These are phyloP conservation scores for Epichloe bromicola DNA, from an alignment of 2,329 filamentous ascomycete species.

Conservation along the genomic window DNA sequence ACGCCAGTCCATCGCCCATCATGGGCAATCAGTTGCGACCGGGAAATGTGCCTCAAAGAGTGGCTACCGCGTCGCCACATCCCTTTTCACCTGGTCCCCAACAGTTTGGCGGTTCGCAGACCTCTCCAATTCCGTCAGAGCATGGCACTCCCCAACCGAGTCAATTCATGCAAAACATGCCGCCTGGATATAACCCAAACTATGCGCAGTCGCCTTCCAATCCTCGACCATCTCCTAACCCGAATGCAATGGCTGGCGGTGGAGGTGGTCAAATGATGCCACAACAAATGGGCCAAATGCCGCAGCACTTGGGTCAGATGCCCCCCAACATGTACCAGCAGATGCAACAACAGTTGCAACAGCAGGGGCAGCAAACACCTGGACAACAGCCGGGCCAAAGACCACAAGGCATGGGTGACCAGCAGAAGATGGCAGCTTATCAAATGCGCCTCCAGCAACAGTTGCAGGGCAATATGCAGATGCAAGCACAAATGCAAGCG, in stretches of 20 bases:
- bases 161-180: slow-evolving; percentile 51
- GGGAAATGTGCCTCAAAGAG: slow-evolving; percentile 60
- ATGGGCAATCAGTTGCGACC: slow-evolving; percentile 69
- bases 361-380: slow-evolving; percentile 43
- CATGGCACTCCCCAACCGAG: slow-evolving; percentile 65
- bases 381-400: slow-evolving; percentile 43
- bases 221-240: slow-evolving; percentile 40
- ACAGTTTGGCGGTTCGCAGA: slow-evolving; percentile 52
- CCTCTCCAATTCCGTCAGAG: slow-evolving; percentile 66
- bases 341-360: slow-evolving; percentile 28
- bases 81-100: slow-evolving; percentile 70
- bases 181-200: slow-evolving; percentile 44
- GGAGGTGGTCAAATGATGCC: slow-evolving; percentile 37
- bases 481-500: slow-evolving; percentile 38
- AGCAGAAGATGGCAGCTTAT: slow-evolving; percentile 63
- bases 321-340: slow-evolving; percentile 31
- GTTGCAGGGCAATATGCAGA: slow-evolving; percentile 43
- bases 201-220: slow-evolving; percentile 46
- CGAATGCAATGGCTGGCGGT: slow-evolving; percentile 32
- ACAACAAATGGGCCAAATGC: slow-evolving; percentile 36
- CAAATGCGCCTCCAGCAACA: slow-evolving; percentile 77
- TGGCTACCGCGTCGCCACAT: slow-evolving; percentile 85
- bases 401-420: slow-evolving; percentile 36
- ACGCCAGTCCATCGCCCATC: slow-evolving; percentile 84
- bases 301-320: slow-evolving; percentile 35